Base-by-base conservation (phyloP, 2,329 filamentous ascomycete species). In the Ophiocordyceps camponoti-saundersi region DNA sequence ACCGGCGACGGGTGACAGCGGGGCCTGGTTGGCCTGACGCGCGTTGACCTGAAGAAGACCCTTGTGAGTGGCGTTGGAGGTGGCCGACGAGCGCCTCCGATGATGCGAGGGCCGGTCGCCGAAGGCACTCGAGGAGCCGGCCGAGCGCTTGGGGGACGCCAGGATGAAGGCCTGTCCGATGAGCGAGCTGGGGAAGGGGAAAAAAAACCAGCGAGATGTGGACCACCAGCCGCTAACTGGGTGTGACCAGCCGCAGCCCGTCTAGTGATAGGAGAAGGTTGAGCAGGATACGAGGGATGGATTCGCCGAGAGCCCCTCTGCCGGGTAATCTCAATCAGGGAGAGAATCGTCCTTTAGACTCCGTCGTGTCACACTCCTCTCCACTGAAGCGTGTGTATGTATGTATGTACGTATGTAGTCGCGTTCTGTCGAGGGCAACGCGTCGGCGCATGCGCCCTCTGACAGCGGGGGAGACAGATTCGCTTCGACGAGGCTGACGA, bases 1-100 rank as follows among this genome's bases (percentile, higher is more conserved):
- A 73, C 74, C 75, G 56, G 72, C 69, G 55, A 79, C 71, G 32
- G 76, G 69, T 50, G 74, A 71, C 47, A 79, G 65, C 49, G 55
- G 52, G 45, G 50, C 47, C 53, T 57, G 57, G 46, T 58, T 58
- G 46, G 56, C 53, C 40, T 53, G 53, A 32, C 56, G 55, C 44
- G 57, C 49, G 46, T 60, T 53, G 47, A 64, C 59, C 34, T 59
- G 53, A 36, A 65, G 55, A 39, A 59, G 51, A 23, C 55, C 56
- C 52, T 62, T 58, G 48, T 53, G 55, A 46, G 59, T 52, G 42
- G 58, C 55, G 44, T 59, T 56, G 43, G 42, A 41, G 49, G 58
- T 64, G 45, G 63, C 63, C 45, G 71, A 69, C 48, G 71, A 73
- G 59, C 67, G 67, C 55, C 70, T 64, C 55, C 70, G 65, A 55